Base-by-base conservation (phyloP, 148 eudicot genomes). In the Chenopodium berlandieri region DNA sequence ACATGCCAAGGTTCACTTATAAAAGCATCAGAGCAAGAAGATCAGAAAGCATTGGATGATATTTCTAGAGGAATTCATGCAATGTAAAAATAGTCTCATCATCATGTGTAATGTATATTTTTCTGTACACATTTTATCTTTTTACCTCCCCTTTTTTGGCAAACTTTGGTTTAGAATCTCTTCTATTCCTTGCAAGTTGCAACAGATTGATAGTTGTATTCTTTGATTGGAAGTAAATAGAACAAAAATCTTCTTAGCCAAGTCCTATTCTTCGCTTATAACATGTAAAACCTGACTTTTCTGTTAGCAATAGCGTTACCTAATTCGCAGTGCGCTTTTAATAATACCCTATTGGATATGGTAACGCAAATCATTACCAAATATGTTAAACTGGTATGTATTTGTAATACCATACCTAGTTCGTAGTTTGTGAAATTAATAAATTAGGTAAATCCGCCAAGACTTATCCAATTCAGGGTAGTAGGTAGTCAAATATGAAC, bases 1-100 rank as follows among this genome's bases (percentile, higher is more conserved):
- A 32, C 30, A 19, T 80, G 73, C 58, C 78, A 75, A 32, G 65
- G 82, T 70, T 54, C 74, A 66, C 75, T 71, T 47, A 7, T 58
- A 47, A 77, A 75, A 54, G 23, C 25, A 31, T 66, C 79, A 25
- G 77, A 52, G 9, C 79, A 75, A 75, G 58, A 46, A 23, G 82
- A 83, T 71, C 83, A 80, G 75, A 83, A 69, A 46, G 46, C 76
- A 30, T 48, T 70, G 75, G 86, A 83, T 69, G 86, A 75, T 46
- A 79, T 74, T 67, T 48, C 31, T 75, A 80, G 83, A 73, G 65
- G 75, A 81, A 71, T 72, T 73, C 78, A 58, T 7, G 81, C 81
- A 76, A 34, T 84, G 78, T 84, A 80, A 73, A 17, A n/a, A 16
- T 71, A 71, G 72, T 30, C 34, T 74, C 44, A 40, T 40, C 44